Conservation (phyloP, 768 basidiomycete genomes). For the Tulasnella sp. region DNA sequence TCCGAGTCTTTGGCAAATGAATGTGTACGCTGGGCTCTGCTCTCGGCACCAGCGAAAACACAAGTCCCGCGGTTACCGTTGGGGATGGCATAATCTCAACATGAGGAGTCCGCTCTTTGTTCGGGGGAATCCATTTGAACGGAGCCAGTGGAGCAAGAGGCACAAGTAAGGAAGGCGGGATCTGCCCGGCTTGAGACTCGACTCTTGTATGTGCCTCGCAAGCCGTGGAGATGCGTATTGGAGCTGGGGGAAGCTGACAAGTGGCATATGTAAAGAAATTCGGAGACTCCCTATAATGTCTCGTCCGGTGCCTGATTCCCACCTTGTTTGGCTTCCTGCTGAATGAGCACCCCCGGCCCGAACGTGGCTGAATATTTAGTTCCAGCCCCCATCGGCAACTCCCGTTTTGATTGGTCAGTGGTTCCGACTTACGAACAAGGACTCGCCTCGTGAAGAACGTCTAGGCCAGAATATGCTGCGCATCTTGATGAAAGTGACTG, state of each 20-base stretch:
- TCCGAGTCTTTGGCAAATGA: not conserved
- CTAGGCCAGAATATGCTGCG: not conserved
- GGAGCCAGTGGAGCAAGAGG: not conserved
- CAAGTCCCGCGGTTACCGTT: not conserved
- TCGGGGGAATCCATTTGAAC: not conserved
- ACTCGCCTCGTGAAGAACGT: not conserved
- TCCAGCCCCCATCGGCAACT: not conserved
- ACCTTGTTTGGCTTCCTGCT: not conserved
- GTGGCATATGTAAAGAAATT: not conserved
- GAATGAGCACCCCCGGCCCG: not conserved
- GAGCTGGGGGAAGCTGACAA: not conserved
- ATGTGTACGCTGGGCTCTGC: not conserved
- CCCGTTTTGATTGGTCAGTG: not conserved
- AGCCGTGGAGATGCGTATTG: not conserved
- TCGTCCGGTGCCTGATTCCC: conserved; percentile 5
- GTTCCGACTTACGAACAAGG: not conserved
- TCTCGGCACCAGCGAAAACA: not conserved
- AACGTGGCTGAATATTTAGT: not conserved
- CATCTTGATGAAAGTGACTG: not conserved
- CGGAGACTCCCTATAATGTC: not conserved
- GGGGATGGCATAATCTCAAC: conserved; percentile 9
- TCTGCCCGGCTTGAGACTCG: not conserved
- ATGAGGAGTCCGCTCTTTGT: not conserved
- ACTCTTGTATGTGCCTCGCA: not conserved
- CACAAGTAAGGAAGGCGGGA: not conserved